Base-by-base conservation (phyloP, 2,329 filamentous ascomycete species). In the Colletotrichum sansevieriae region DNA sequence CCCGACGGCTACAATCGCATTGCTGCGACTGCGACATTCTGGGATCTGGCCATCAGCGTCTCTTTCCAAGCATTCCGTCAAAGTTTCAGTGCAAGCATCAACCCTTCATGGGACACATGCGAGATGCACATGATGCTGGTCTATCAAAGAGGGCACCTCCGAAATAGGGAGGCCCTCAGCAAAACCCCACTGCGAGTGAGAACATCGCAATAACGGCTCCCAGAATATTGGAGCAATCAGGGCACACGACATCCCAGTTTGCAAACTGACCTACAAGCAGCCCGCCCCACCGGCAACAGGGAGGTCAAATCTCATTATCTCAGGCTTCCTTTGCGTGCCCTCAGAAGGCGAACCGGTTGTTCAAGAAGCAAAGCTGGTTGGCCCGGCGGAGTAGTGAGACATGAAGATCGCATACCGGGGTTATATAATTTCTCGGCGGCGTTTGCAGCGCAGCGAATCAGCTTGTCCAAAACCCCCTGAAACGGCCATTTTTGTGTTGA, bases 321-420 rank as follows among this genome's bases (percentile, higher is more conserved):
- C 22, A 29, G 29, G 37, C 29, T 57, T 44, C 44, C 37, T 33
- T 57, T 43, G 37, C 39, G 29, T 57, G 35, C 37, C 54, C 54
- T 57, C 39, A 57, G 39, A 43, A 43, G 7, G 20, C 20, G 1
- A 13, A 37, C n/a, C 29, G 39, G 37, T 44, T 57, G 37, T 11
- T 41, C 35, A 55, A 52, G 29, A 47, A 60, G 39, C 41, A 55
- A 37, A 37, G 7, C n/a, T 51, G 55, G 55, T 61, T 69, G 66
- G 66, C 66, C 57, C 41, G 46, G 56, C 37, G 52, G 13, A 61
- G 63, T 49, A 56, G 55, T 56, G 66, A 69, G 62, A 65, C 66
- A 43, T 13, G 66, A 56, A 43, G 66, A 69, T 69, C 62, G 41
- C 49, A 51, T 51, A 25, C 22, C 49, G 55, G 52, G 37, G 61